Percentiles rank a stretch among this genome's conserved stretches.
Evolutionary conservation across 495 filamentous ascomycete genomes (phyloP).

Genomic region (Penicillium maclennaniae): DNA sequence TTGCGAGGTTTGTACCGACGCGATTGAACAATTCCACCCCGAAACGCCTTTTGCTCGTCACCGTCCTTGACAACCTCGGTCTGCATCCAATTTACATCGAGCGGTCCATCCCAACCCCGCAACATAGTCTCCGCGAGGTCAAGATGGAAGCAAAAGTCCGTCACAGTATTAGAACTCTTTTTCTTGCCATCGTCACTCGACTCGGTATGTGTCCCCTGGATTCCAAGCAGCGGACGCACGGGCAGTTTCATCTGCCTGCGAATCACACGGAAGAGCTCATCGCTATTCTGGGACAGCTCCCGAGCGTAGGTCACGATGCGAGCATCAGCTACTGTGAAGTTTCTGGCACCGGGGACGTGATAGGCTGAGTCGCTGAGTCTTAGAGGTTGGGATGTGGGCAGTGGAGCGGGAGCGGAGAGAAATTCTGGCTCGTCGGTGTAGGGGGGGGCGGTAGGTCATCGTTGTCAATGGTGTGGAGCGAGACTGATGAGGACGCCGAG

Average conservation of each 20-base stretch:
- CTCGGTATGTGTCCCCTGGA: slow-evolving; percentile 35
- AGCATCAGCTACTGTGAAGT: slow-evolving; percentile 9
- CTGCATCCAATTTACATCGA: slow-evolving; percentile 17
- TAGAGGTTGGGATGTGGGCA: slow-evolving; percentile 7
- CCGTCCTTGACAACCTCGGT: slow-evolving; percentile 23
- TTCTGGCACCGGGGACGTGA: slow-evolving; percentile 11
- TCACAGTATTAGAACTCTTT: slow-evolving; percentile 26
- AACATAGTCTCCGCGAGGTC: slow-evolving; percentile 35
- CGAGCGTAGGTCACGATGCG: slow-evolving; percentile 26
- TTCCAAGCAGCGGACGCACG: slow-evolving; percentile 30
- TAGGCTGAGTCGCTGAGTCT: slow-evolving; percentile 21
- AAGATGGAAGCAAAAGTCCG: slow-evolving; percentile 39
- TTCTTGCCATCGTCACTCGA: slow-evolving; percentile 24
- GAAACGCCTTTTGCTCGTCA: slow-evolving; percentile 26
- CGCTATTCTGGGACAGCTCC: slow-evolving; percentile 19
- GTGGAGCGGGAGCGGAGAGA: neutral
- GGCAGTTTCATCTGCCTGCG: slow-evolving; percentile 32
- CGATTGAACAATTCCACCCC: slow-evolving; percentile 26
- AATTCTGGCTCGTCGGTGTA: slow-evolving; percentile 21
- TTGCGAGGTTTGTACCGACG: slow-evolving; percentile 16
- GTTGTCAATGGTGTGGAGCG: slow-evolving; percentile 20
- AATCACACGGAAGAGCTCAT: slow-evolving; percentile 26
- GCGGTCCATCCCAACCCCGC: slow-evolving; percentile 23
- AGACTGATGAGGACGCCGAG: slow-evolving; percentile 18
- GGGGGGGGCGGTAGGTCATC: slow-evolving; percentile 25